Evolutionary conservation across 208 protist species (phyloP).

Genomic region (Trypanosomatidae sp.): DNA sequence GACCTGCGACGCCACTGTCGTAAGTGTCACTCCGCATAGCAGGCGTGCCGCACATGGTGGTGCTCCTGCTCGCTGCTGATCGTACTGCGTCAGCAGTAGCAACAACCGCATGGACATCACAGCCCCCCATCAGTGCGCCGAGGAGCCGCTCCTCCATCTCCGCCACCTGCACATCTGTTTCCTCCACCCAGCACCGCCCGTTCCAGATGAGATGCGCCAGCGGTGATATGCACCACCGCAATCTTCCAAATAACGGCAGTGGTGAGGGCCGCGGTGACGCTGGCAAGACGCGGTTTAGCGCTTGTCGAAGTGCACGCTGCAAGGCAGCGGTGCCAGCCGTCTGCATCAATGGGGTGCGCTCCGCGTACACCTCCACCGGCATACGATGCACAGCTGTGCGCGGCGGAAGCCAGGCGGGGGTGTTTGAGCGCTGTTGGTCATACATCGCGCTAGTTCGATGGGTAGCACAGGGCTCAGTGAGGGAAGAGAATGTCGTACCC

Average conservation of each 20-base stretch:
- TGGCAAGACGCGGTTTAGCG: neutral
- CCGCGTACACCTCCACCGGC: slow-evolving; percentile 15
- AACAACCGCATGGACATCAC: neutral
- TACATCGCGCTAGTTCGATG: neutral
- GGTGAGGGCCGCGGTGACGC: neutral
- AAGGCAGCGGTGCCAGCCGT: slow-evolving; percentile 3
- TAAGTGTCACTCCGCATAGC: neutral
- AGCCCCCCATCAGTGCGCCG: neutral
- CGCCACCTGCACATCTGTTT: slow-evolving; percentile 18
- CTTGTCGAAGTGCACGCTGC: slow-evolving; percentile 4
- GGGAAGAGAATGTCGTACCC: neutral
- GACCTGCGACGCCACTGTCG: neutral
- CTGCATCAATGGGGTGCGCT: slow-evolving; percentile 14
- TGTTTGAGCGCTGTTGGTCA: neutral
- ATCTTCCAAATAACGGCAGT: neutral
- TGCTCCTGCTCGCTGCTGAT: neutral
- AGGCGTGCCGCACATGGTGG: neutral
- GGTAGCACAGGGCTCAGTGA: neutral
- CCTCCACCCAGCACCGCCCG: slow-evolving; percentile 9
- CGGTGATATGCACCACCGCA: neutral
- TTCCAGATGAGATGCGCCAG: slow-evolving; percentile 19
- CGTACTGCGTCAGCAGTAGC: neutral
- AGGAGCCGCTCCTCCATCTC: slow-evolving; percentile 14
- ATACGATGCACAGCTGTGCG: slow-evolving; percentile 6
- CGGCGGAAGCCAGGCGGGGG: neutral